phyloP scores from a whole-genome alignment of 768 basidiomycete species.

The Suillus variegatus region DNA sequence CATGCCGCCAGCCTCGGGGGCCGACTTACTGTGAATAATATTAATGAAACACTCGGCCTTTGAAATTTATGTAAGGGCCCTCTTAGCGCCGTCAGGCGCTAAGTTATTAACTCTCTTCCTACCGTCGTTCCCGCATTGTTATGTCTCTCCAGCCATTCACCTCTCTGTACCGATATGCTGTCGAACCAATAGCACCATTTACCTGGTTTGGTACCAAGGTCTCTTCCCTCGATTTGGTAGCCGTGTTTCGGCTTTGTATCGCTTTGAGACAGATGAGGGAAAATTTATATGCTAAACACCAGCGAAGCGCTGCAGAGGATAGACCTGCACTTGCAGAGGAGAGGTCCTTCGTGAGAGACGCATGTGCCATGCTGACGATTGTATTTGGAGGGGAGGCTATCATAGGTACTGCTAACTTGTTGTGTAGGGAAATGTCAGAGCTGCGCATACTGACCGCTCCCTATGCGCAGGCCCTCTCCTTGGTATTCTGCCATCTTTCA shows the following conservation, averaged over 20 bases:
- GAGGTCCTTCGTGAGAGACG: slow-evolving; percentile 58
- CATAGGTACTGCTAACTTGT: slow-evolving; percentile 44
- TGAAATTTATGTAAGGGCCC: no score
- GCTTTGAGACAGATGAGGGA: slow-evolving; percentile 70
- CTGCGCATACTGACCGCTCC: slow-evolving; percentile 5
- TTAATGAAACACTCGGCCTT: no score
- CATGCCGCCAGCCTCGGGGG: no score
- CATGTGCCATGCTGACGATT: slow-evolving; percentile 59
- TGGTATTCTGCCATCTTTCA: slow-evolving; percentile 73
- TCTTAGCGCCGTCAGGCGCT: no score
- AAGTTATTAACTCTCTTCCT: not conserved
- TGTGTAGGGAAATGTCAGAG: not conserved
- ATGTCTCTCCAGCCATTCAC: slow-evolving; percentile 45
- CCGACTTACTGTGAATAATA: no score
- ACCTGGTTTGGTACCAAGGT: slow-evolving; percentile 63
- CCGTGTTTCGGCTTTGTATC: slow-evolving; percentile 68
- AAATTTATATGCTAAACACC: slow-evolving; percentile 43
- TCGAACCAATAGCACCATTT: slow-evolving; percentile 66
- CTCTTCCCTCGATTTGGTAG: slow-evolving; percentile 66
- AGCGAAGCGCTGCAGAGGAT: slow-evolving; percentile 35
- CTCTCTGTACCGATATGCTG: slow-evolving; percentile 50
- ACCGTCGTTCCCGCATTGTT: slow-evolving; percentile 2
- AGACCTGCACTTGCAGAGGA: slow-evolving; percentile 40
- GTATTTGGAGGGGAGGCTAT: slow-evolving; percentile 82
- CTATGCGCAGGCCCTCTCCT: slow-evolving; percentile 55